Percentiles rank a stretch among this genome's conserved stretches.
phyloP scores from a whole-genome alignment of 805 yeast species.

The Priceomyces castillae region DNA sequence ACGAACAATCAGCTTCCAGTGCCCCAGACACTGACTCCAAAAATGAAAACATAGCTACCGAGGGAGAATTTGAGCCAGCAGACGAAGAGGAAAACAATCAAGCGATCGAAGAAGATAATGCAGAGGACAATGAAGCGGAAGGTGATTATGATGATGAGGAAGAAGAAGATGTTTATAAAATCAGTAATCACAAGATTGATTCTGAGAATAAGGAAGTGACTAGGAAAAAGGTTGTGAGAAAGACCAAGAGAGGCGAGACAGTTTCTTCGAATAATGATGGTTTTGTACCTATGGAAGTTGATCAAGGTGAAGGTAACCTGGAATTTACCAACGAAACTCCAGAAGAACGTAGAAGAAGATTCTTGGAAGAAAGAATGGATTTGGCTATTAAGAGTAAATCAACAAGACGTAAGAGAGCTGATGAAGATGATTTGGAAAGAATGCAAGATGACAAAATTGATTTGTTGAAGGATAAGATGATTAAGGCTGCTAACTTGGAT shows the following conservation, averaged over 20 bases:
- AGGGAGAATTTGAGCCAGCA: not conserved
- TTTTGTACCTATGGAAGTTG: constrained; percentile 10
- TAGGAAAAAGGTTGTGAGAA: constrained; percentile 29
- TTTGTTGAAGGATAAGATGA: constrained; percentile 82
- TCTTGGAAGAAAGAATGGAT: constrained; percentile 78
- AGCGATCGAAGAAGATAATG: not conserved
- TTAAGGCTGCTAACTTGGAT: constrained; percentile 77
- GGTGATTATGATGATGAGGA: constrained; percentile 3
- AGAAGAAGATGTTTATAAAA: constrained; percentile 2
- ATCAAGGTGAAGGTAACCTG: constrained; percentile 5
- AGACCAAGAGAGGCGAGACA: constrained; percentile 6
- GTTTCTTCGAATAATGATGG: constrained; percentile 8
- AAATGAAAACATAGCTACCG: not conserved
- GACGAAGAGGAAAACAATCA: not conserved
- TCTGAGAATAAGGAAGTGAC: constrained; percentile 15
- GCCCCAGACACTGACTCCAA: not conserved
- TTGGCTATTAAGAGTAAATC: constrained; percentile 66
- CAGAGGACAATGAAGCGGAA: not conserved
- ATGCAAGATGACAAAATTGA: constrained; percentile 91
- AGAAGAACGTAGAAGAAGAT: constrained; percentile 55
- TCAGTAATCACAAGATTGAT: constrained; percentile 3
- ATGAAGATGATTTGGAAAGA: constrained; percentile 91
- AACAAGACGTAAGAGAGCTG: constrained; percentile 62
- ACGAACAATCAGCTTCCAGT: not conserved
- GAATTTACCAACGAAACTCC: constrained; percentile 34